Percentiles rank a stretch among this genome's conserved stretches.
Conservation (phyloP, 2,329 filamentous ascomycete species). For the Apiospora kogelbergensis region DNA sequence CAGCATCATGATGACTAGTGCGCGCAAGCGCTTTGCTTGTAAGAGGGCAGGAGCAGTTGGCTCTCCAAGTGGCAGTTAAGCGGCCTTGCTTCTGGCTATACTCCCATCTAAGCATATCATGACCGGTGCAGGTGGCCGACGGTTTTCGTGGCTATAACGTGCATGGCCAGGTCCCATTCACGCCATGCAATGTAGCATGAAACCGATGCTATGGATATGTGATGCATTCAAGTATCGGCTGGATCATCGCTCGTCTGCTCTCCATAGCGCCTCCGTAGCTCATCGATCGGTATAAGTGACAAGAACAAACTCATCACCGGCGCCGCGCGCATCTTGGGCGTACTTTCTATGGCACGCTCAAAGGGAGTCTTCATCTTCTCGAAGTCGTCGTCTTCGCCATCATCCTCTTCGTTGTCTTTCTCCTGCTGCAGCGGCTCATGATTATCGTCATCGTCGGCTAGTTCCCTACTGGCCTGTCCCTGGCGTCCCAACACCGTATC, state of each 20-base stretch:
- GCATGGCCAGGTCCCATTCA: neutral
- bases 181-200: neutral
- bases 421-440: neutral
- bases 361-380: conserved; percentile 59
- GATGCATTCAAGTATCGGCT: conserved; percentile 7
- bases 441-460: conserved; percentile 15
- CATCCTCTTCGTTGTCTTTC: conserved; percentile 26
- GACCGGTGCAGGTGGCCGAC: neutral
- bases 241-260: conserved; percentile 42
- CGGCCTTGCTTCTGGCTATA: neutral
- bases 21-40: neutral
- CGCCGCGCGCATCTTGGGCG: conserved; percentile 42
- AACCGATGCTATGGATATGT: neutral
- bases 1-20: neutral
- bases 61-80: neutral
- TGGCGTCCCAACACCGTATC: conserved; percentile 40
- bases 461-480: conserved; percentile 20
- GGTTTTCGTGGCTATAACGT: neutral
- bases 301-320: conserved; percentile 63
- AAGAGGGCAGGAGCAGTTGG: neutral
- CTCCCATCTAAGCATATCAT: neutral
- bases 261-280: conserved; percentile 50
- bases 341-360: conserved; percentile 51
- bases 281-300: conserved; percentile 51
- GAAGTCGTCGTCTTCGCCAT: conserved; percentile 48